phyloP scores from a whole-genome alignment of 345 rosid species.

The Moringa oleifera region DNA sequence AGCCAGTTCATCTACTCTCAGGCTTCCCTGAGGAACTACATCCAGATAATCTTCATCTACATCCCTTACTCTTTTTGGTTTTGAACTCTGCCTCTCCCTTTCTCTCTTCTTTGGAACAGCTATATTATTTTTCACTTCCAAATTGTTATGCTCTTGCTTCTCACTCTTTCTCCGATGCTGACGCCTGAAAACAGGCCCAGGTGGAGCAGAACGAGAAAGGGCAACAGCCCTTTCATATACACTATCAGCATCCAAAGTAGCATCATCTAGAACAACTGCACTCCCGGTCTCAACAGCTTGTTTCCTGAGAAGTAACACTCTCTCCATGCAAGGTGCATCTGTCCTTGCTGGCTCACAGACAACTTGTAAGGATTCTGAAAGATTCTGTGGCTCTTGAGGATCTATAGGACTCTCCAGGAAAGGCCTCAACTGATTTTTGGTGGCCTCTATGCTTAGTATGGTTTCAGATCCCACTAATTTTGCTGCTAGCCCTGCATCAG shows the following conservation, averaged over 20 bases:
- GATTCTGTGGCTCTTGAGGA: constrained; percentile 13
- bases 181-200: constrained; percentile 52
- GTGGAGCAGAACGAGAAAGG: constrained; percentile 52
- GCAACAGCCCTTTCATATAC: constrained; percentile 48
- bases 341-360: constrained; percentile 10
- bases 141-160: constrained; percentile 25
- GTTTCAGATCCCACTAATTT: constrained; percentile 6
- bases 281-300: constrained; percentile 70
- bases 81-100: constrained; percentile 22
- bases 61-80: constrained; percentile 16
- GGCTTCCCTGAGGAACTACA: constrained; percentile 49
- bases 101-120: constrained; percentile 21
- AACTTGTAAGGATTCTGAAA: constrained; percentile 25
- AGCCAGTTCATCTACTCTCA: constrained; percentile 82
- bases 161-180: constrained; percentile 37
- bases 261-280: constrained; percentile 50
- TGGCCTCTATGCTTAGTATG: constrained; percentile 5
- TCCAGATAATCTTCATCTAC: constrained; percentile 26
- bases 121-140: constrained; percentile 15
- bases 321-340: constrained; percentile 25
- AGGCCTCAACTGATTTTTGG: constrained; percentile 8
- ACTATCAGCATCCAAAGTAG: constrained; percentile 51
- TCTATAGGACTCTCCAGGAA: constrained; percentile 2
- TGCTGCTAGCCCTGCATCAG: constrained; percentile 16
- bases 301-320: constrained; percentile 43